Conservation (phyloP, 331 rosid species). For the Quercus lobata region DNA sequence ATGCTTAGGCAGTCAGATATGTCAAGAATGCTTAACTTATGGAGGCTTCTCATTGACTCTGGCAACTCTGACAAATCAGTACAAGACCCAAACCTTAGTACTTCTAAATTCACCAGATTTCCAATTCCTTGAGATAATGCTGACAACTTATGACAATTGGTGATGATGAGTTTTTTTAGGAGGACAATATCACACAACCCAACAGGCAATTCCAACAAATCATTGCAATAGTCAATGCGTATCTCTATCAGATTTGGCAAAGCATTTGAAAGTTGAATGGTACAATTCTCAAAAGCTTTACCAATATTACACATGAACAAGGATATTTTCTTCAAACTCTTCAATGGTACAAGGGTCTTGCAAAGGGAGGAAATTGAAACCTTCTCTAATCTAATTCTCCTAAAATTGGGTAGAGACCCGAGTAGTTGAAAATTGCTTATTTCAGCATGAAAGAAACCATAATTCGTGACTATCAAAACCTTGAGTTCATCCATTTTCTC, state of each 20-base stretch:
- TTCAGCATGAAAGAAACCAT: slow-evolving; percentile 34
- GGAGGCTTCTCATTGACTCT: slow-evolving; percentile 21
- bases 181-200: slow-evolving; percentile 25
- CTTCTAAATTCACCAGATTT: slow-evolving; percentile 36
- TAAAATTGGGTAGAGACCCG: slow-evolving; percentile 18
- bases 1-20: slow-evolving; percentile 47
- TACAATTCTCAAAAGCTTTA: slow-evolving; percentile 24
- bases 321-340: slow-evolving; percentile 42
- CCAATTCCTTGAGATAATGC: slow-evolving; percentile 36
- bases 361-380: slow-evolving; percentile 41
- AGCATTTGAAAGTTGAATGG: slow-evolving; percentile 28
- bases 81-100: slow-evolving; percentile 51
- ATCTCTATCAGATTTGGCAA: slow-evolving; percentile 52
- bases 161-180: slow-evolving; percentile 47
- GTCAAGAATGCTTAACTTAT: slow-evolving; percentile 33
- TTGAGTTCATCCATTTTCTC: slow-evolving; percentile 47
- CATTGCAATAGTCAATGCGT: slow-evolving; percentile 53
- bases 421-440: slow-evolving; percentile 32
- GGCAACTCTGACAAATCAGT: slow-evolving; percentile 35
- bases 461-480: slow-evolving; percentile 50
- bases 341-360: slow-evolving; percentile 10
- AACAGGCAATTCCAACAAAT: slow-evolving; percentile 41
- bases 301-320: slow-evolving; percentile 47
- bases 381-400: slow-evolving; percentile 52
- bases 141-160: slow-evolving; percentile 45